Conservation (phyloP, 2,329 filamentous ascomycete genomes). For the Verticillium nubilum region DNA sequence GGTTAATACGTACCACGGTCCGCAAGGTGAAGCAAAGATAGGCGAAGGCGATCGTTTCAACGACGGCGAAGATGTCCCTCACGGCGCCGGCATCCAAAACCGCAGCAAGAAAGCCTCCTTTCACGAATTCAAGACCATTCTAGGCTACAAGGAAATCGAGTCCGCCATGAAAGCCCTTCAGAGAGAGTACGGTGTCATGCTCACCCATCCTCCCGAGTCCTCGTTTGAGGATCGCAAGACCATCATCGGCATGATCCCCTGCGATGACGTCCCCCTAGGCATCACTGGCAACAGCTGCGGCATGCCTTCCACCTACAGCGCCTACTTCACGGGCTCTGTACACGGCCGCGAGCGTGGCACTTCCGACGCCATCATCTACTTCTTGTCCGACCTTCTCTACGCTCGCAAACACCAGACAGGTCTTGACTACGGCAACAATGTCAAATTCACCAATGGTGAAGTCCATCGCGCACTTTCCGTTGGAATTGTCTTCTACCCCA, state of each 20-base stretch:
- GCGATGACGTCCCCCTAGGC: conserved; percentile 5
- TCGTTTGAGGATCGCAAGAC: conserved; percentile 34
- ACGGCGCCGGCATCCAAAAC: conserved; percentile 18
- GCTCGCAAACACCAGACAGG: conserved; percentile 43
- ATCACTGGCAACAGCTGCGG: background rate
- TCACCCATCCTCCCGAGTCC: conserved; percentile 33
- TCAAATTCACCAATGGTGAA: conserved; percentile 43
- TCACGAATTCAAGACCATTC: conserved; percentile 32
- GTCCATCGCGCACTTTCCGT: conserved; percentile 43
- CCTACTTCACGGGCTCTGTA: conserved; percentile 47
- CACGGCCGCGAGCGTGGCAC: conserved; percentile 54
- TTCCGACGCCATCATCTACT: conserved; percentile 51
- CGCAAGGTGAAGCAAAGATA: conserved; percentile 18
- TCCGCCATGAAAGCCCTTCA: conserved; percentile 36
- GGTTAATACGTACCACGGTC: background rate
- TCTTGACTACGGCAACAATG: conserved; percentile 40
- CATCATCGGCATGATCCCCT: conserved; percentile 30
- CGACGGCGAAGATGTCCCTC: conserved; percentile 25
- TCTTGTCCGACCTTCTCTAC: conserved; percentile 49
- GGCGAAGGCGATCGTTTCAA: conserved; percentile 35
- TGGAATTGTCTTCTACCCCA: conserved; percentile 45
- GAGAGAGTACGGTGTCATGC: conserved; percentile 28
- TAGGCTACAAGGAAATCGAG: conserved; percentile 37
- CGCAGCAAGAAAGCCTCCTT: conserved; percentile 13
- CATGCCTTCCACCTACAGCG: conserved; percentile 27